These are phyloP conservation scores for Coriolopsis trogii DNA, from an alignment of 1,284 basidiomycete species.

Conservation along the genomic window DNA sequence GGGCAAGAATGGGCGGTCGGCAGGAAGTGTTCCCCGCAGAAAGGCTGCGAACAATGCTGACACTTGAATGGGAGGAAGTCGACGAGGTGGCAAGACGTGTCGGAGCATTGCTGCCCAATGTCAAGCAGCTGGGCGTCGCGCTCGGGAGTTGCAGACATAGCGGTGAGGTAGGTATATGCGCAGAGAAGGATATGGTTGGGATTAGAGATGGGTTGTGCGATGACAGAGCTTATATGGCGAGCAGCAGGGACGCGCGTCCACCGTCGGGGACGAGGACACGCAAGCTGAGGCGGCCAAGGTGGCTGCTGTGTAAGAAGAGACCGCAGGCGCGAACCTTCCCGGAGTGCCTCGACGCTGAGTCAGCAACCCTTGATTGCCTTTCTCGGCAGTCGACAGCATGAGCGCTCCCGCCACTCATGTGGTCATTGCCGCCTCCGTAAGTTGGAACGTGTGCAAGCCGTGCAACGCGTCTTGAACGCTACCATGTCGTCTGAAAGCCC, in stretches of 20 bases:
- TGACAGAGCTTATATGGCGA: constrained; percentile 4
- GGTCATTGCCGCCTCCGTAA: too few species aligned
- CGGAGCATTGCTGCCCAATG: constrained; percentile 73
- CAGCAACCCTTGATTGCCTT: neutral
- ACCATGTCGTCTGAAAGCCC: constrained; percentile 10
- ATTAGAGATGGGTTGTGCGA: neutral
- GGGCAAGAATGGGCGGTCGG: constrained; percentile 65
- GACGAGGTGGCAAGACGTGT: constrained; percentile 62
- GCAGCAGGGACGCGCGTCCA: constrained; percentile 28
- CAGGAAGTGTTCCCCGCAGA: constrained; percentile 76
- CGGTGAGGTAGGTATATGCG: too few species aligned
- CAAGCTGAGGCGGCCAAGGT: constrained; percentile 9
- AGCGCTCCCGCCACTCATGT: too few species aligned
- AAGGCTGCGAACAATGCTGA: constrained; percentile 66
- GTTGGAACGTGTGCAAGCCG: neutral
- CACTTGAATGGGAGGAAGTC: constrained; percentile 86
- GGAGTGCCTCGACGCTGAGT: constrained; percentile 5
- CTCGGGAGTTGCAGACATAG: constrained; percentile 33
- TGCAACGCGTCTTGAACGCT: neutral
- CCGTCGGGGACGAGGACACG: constrained; percentile 20
- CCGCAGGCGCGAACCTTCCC: constrained; percentile 2
- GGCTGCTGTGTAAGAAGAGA: neutral
- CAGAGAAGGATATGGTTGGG: constrained; percentile 34
- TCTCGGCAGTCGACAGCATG: neutral
- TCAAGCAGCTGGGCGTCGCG: constrained; percentile 58